A percentile compares a stretch with the other conserved stretches of the same genome.
Conservation (phyloP, 2,329 filamentous ascomycete species). For the Penicillium glabrum region DNA sequence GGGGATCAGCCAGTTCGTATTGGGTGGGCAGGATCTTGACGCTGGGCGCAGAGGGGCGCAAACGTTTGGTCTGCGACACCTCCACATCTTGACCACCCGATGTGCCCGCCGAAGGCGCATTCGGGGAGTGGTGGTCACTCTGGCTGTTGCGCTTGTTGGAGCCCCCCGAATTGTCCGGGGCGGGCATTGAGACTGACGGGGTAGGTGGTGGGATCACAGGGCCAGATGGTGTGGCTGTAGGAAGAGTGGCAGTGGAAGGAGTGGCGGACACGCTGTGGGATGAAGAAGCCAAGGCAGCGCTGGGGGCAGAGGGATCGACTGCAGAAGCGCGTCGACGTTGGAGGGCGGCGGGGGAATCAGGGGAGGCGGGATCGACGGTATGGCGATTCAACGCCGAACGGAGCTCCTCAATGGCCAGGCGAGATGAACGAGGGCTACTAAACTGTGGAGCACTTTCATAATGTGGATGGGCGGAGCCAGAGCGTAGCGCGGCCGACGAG, state of each 20-base stretch:
- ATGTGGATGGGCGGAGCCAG: constrained; percentile 25
- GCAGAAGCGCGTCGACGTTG: constrained; percentile 36
- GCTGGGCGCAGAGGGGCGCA: constrained; percentile 45
- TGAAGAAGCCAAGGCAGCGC: constrained; percentile 17
- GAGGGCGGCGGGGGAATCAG: constrained; percentile 34
- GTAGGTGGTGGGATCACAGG: constrained; percentile 18
- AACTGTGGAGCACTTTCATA: constrained; percentile 35
- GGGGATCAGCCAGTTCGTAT: constrained; percentile 79
- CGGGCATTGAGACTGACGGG: constrained; percentile 30
- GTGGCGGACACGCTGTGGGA: constrained; percentile 16
- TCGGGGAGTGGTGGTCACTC: constrained; percentile 23
- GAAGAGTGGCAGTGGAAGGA: constrained; percentile 13
- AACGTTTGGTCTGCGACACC: constrained; percentile 46
- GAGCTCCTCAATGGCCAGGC: constrained; percentile 42
- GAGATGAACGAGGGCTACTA: constrained; percentile 35
- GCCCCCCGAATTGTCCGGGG: constrained; percentile 24
- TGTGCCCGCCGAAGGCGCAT: constrained; percentile 22
- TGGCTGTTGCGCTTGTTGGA: constrained; percentile 39
- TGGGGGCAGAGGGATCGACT: constrained; percentile 6
- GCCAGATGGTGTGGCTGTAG: constrained; percentile 16
- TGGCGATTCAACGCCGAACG: constrained; percentile 40
- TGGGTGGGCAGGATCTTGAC: constrained; percentile 60
- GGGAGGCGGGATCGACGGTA: constrained; percentile 36
- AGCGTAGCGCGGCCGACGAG: constrained; percentile 38
- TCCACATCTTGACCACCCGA: constrained; percentile 25